Percentiles rank a stretch among this genome's conserved stretches.
Conservation (phyloP, 2,329 filamentous ascomycete species). For the Sclerotinia minor region DNA sequence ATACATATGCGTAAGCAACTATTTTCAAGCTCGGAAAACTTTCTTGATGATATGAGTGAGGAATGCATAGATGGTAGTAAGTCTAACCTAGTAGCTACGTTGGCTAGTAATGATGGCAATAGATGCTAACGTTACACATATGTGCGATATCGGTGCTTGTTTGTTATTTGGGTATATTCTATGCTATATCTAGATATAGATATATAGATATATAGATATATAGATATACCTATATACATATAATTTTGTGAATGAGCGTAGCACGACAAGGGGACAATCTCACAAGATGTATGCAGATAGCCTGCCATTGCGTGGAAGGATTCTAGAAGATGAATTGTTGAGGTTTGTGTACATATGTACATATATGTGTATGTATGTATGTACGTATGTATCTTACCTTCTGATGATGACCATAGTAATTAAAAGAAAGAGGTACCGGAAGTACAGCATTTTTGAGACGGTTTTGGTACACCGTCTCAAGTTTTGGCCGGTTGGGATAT, state of each 20-base stretch:
- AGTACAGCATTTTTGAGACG: conserved; percentile 11
- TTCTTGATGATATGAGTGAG: background rate
- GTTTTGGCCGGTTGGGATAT: background rate
- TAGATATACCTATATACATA: background rate
- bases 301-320: conserved; percentile 12
- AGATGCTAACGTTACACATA: background rate
- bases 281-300: conserved; percentile 17
- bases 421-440: background rate
- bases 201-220: background rate
- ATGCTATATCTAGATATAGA: background rate
- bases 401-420: background rate
- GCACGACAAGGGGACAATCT: background rate
- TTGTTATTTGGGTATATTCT: background rate
- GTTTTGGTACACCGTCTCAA: conserved; percentile 15
- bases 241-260: background rate
- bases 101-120: background rate
- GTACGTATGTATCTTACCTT: too few relatives aligned
- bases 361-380: background rate
- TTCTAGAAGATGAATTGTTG: conserved; percentile 18
- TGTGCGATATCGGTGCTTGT: conserved; percentile 13
- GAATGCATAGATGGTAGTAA: background rate
- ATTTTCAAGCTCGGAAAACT: background rate
- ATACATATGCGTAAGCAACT: too few relatives aligned
- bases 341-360: background rate
- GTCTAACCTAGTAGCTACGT: too few relatives aligned